A percentile compares a stretch with the other conserved stretches of the same genome.
These are phyloP conservation scores for Plantago major DNA, from an alignment of 257 asterid genomes.

Conservation along the genomic window DNA sequence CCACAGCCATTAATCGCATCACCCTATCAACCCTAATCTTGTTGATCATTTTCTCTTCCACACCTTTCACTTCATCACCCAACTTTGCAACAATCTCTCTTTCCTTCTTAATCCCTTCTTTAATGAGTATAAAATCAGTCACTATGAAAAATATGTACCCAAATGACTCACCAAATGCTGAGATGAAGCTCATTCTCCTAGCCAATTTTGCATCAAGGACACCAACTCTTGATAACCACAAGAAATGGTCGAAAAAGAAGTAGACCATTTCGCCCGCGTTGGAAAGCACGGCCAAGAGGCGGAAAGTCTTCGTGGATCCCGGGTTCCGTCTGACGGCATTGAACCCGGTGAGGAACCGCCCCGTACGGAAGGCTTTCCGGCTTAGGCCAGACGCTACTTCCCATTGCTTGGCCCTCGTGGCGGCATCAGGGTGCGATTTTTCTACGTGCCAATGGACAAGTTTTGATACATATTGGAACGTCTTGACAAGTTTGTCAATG, in stretches of 20 bases:
- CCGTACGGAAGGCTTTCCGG: slow-evolving; percentile 82
- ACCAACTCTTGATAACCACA: slow-evolving; percentile 79
- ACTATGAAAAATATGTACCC: slow-evolving; percentile 71
- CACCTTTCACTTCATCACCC: slow-evolving; percentile 19
- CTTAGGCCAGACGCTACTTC: slow-evolving; percentile 89
- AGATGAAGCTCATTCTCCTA: slow-evolving; percentile 64
- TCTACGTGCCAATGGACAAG: slow-evolving; percentile 68
- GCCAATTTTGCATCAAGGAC: slow-evolving; percentile 58
- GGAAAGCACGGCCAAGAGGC: slow-evolving; percentile 60
- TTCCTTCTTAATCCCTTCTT: slow-evolving; percentile 56
- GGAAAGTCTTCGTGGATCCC: slow-evolving; percentile 45
- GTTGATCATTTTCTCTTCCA: slow-evolving; percentile 22
- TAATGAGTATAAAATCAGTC: slow-evolving; percentile 52
- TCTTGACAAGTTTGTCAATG: slow-evolving; percentile 87
- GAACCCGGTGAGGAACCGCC: slow-evolving; percentile 90
- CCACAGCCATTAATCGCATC: slow-evolving; percentile 84
- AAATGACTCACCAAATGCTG: slow-evolving; percentile 88
- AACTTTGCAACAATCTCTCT: slow-evolving; percentile 25
- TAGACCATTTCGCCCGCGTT: slow-evolving; percentile 93
- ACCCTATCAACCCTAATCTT: slow-evolving; percentile 68
- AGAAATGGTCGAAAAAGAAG: slow-evolving; percentile 89
- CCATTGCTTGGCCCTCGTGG: slow-evolving; percentile 73
- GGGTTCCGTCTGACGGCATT: slow-evolving; percentile 64
- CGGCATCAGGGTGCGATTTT: slow-evolving; percentile 41
- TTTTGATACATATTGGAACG: slow-evolving; percentile 85